These are phyloP conservation scores for Bipolaris sorokiniana DNA, from an alignment of 2,329 filamentous ascomycete species.

Conservation along the genomic window DNA sequence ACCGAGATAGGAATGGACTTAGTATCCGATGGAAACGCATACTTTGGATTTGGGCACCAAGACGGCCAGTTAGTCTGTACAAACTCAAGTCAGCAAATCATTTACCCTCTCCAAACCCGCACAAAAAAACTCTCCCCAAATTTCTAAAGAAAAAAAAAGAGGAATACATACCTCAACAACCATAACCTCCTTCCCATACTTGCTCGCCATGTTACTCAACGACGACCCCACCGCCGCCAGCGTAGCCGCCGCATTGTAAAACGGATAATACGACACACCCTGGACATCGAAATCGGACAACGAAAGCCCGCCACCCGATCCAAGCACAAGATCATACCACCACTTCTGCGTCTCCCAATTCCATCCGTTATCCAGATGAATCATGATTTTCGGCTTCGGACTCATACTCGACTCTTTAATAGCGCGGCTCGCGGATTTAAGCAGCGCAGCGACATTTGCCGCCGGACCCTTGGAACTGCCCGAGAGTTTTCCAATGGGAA, in stretches of 20 bases:
- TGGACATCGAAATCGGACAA: constrained; percentile 71
- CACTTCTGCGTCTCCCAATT: constrained; percentile 69
- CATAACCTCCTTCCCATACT: constrained; percentile 70
- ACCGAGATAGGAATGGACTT: constrained; percentile 66
- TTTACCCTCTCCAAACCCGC: no score
- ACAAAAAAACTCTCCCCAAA: no score
- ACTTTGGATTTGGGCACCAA: constrained; percentile 64
- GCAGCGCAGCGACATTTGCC: constrained; percentile 66
- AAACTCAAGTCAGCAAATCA: no score
- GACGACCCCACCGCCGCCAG: constrained; percentile 62
- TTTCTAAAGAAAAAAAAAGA: no score
- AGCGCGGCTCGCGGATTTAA: constrained; percentile 68
- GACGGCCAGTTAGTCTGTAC: constrained; percentile 68
- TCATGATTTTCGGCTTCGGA: constrained; percentile 70
- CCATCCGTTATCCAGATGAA: constrained; percentile 79
- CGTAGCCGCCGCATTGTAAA: constrained; percentile 67
- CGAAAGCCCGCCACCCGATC: constrained; percentile 54
- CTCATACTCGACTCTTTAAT: constrained; percentile 67
- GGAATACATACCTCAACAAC: constrained; percentile 60
- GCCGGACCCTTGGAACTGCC: constrained; percentile 56
- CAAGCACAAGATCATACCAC: constrained; percentile 65
- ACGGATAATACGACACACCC: constrained; percentile 76
- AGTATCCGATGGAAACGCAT: constrained; percentile 66
- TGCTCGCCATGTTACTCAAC: constrained; percentile 64
- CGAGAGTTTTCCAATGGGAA: constrained; percentile 65